Conservation (phyloP, 805 yeast genomes). For the Zygosaccharomyces rouxii region DNA sequence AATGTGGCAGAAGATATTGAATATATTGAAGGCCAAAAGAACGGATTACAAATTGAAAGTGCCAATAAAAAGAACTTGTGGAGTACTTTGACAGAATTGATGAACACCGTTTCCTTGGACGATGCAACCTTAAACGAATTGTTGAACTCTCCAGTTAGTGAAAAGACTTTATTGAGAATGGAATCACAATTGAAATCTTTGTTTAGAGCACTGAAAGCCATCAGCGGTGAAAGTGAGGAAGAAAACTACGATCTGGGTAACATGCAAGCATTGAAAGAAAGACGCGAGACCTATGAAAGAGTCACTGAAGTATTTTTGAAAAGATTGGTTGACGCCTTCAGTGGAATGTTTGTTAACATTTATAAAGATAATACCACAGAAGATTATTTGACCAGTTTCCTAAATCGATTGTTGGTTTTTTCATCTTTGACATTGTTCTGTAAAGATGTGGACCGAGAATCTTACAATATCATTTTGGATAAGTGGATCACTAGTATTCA, state of each 20-base stretch:
- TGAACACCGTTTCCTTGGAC: slow-evolving; percentile 66
- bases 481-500: slow-evolving; percentile 39
- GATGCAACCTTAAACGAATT: slow-evolving; percentile 48
- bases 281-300: slow-evolving; percentile 54
- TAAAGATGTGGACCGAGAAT: slow-evolving; percentile 49
- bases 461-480: slow-evolving; percentile 42
- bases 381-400: slow-evolving; percentile 29
- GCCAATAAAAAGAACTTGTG: slow-evolving; percentile 74
- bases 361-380: slow-evolving; percentile 31
- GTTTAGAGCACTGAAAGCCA: slow-evolving; percentile 61
- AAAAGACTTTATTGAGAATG: slow-evolving; percentile 41
- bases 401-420: slow-evolving; percentile 42
- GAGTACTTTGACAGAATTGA: slow-evolving; percentile 61
- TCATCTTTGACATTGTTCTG: slow-evolving; percentile 53
- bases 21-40: slow-evolving; percentile 66
- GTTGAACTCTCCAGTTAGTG: slow-evolving; percentile 45
- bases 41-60: slow-evolving; percentile 78
- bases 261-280: slow-evolving; percentile 70
- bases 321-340: slow-evolving; percentile 43
- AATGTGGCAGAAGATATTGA: slow-evolving; percentile 65
- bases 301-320: slow-evolving; percentile 49
- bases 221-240: slow-evolving; percentile 45
- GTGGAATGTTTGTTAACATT: slow-evolving; percentile 39
- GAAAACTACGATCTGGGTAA: slow-evolving; percentile 47
- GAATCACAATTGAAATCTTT: slow-evolving; percentile 56